Base-by-base conservation (phyloP, 768 basidiomycete genomes). In the Kwoniella sp. region DNA sequence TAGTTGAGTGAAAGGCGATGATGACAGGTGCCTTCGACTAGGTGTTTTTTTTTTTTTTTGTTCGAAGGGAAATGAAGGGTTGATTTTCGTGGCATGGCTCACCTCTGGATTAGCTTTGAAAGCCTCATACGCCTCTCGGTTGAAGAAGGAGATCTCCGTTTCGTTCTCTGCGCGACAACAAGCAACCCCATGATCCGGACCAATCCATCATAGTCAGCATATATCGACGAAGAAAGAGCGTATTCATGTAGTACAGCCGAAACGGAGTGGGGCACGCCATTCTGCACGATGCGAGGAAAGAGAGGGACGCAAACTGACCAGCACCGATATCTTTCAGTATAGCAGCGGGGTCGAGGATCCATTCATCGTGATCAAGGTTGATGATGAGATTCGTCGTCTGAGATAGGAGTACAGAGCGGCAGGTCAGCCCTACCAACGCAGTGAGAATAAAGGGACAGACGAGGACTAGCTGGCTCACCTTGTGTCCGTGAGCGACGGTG, bases 131-230 rank as follows among this genome's bases (percentile, higher is more conserved):
- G 85, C 81, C 48, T 85, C 83, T 27, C 85, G 83, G 71, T 88
- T 88, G 83, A 98, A 98, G 80, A 95, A 89, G 77, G 91, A 93
- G 67, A 94, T 84, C 82, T 99, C 95, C 0, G 90, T 90, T 80
- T 99, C 95, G 76, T 98, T 95, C 80, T 96, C 95, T 97, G 81
- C n/a, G n/a, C n/a, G n/a, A n/a, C n/a, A n/a, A n/a, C n/a, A n/a
- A n/a, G n/a, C n/a, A n/a, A n/a, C n/a, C n/a, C n/a, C n/a, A n/a
- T n/a, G n/a, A n/a, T n/a, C n/a, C n/a, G n/a, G n/a, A n/a, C n/a
- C n/a, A n/a, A n/a, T n/a, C n/a, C n/a, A n/a, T n/a, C n/a, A n/a
- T n/a, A n/a, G n/a, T n/a, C n/a, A n/a, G n/a, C n/a, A n/a, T n/a
- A n/a, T n/a, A n/a, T n/a, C n/a, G n/a, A n/a, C n/a, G n/a, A n/a